Base-by-base conservation (phyloP, 495 filamentous ascomycete genomes). In the Aspergillus campestris region DNA sequence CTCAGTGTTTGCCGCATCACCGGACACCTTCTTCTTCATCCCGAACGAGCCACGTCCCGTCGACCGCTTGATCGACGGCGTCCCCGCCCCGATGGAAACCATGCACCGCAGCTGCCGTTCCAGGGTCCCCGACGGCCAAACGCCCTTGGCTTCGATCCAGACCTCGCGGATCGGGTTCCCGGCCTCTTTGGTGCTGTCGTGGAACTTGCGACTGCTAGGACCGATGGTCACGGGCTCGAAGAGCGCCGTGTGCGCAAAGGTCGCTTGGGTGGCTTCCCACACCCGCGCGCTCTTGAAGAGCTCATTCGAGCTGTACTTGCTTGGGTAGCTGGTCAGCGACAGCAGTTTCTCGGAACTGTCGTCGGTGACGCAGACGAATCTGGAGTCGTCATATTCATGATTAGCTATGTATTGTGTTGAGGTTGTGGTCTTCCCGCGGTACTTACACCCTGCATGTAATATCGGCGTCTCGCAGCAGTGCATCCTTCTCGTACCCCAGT, bases 281-380 rank as follows among this genome's bases (percentile, higher is more conserved):
- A 77, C 69, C 40, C 53, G 67, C 7, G 64, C 56, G 1, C 42
- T 55, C 14, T 69, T 62, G 43, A 66, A 54, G 6, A 72, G 58
- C 40, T 72, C 50, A 11, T 48, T 56, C 11, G 58, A 49, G 45
- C 63, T 60, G 40, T 64, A 65, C 28, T 59, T 61, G 45, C 62
- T 61, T 0, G 50, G 44, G 56, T 76, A 76, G 58, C 61, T 71
- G 11, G 62, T 67, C 33, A 77, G 56, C 40, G 59, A 59, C 15
- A 67, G 64, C 12, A 63, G 67, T 8, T 68, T 59, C 36, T 55
- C 52, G 0, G 62, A 72, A 32, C 64, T 35, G 34, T 64, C 64
- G 43, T 64, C 69, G 44, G 62, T 71, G 5, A 68, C 68, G 47
- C 72, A 78, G 28, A 78, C 65, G 40, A 77, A 77, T 18, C 75